These are phyloP conservation scores for Colletotrichum liaoningense DNA, from an alignment of 2,329 filamentous ascomycete genomes.

Conservation along the genomic window DNA sequence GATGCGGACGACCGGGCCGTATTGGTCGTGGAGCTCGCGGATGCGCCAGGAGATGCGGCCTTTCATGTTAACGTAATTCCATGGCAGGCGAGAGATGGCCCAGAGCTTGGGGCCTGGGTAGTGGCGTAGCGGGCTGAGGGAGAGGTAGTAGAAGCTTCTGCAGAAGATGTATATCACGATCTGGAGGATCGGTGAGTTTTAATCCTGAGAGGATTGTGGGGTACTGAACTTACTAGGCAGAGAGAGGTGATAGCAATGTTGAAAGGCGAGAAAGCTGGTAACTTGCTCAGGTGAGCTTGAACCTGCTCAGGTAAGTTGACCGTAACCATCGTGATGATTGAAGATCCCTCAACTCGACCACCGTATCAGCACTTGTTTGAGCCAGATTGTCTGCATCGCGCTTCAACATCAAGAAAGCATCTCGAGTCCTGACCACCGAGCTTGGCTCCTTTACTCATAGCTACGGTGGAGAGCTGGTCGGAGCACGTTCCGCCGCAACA, in stretches of 20 bases:
- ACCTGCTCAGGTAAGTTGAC: not conserved
- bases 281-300: not conserved
- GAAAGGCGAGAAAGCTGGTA: not conserved
- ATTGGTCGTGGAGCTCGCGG: conserved; percentile 40
- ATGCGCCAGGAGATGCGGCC: conserved; percentile 17
- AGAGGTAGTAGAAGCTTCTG: conserved; percentile 26
- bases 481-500: not conserved
- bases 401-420: too few species aligned
- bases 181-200: not conserved
- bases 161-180: not conserved
- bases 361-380: too few species aligned
- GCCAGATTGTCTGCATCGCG: too few species aligned
- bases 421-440: too few species aligned
- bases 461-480: too few species aligned
- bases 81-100: conserved; percentile 17
- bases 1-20: conserved; percentile 50
- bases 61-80: conserved; percentile 20
- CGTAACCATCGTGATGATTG: not conserved
- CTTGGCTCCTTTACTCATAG: too few species aligned
- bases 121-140: conserved; percentile 40
- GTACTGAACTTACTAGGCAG: not conserved
- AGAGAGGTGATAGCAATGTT: not conserved
- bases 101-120: conserved; percentile 48
- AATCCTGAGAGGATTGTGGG: not conserved
- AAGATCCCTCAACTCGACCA: not conserved